A percentile compares a stretch with the other conserved stretches of the same genome.
phyloP scores from a whole-genome alignment of 495 filamentous ascomycete species.

The Oleoguttula mirabilis region DNA sequence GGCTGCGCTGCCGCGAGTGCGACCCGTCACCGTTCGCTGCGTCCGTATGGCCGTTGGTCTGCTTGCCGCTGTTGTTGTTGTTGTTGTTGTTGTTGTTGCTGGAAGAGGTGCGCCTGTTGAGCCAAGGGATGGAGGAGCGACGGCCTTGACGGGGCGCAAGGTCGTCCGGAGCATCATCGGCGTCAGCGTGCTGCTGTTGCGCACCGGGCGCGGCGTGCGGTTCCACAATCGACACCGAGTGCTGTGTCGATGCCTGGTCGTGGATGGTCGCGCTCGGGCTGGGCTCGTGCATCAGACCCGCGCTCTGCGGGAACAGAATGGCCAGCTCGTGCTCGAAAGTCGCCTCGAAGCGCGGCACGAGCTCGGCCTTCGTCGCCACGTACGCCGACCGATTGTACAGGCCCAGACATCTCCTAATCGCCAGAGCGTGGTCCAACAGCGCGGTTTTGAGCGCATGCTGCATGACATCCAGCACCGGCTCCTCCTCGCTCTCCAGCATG shows the following conservation, averaged over 20 bases:
- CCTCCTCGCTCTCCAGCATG: constrained; percentile 33
- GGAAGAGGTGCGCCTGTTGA: constrained; percentile 5
- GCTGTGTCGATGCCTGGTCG: not conserved
- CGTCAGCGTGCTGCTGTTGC: not conserved
- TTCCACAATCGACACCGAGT: not conserved
- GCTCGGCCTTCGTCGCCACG: constrained; percentile 46
- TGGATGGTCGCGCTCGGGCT: constrained; percentile 1
- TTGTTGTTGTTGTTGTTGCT: not conserved
- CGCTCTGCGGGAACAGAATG: constrained; percentile 11
- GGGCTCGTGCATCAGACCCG: constrained; percentile 10
- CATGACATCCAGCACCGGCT: constrained; percentile 48
- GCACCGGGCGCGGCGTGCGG: not conserved
- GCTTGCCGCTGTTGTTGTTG: not conserved
- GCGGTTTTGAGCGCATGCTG: constrained; percentile 76
- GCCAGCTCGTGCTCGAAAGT: constrained; percentile 51
- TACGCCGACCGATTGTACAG: constrained; percentile 50
- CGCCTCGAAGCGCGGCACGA: constrained; percentile 42
- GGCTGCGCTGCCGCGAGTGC: constrained; percentile 6
- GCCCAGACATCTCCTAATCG: constrained; percentile 69
- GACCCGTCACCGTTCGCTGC: not conserved
- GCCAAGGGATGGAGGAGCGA: constrained; percentile 11
- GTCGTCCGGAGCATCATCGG: not conserved
- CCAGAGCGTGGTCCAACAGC: constrained; percentile 76
- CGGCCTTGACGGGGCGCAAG: constrained; percentile 1
- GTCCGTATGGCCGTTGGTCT: constrained; percentile 4